These are phyloP conservation scores for Crithidia expoeki DNA, from an alignment of 208 protist genomes.

Conservation along the genomic window DNA sequence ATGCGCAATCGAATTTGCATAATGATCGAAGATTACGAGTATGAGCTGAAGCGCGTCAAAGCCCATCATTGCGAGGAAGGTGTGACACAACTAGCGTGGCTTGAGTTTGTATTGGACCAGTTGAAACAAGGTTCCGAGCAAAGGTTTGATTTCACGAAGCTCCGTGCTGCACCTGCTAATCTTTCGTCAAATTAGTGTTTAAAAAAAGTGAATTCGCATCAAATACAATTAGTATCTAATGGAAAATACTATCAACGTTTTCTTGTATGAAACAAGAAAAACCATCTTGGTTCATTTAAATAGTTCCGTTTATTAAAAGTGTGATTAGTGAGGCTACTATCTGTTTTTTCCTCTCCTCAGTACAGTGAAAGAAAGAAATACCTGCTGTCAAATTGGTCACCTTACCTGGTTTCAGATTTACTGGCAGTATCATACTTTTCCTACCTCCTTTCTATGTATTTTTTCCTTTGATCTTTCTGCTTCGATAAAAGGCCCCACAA, in stretches of 20 bases:
- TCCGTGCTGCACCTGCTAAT: conserved; percentile 44
- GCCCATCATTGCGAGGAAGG: conserved; percentile 89
- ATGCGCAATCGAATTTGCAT: conserved; percentile 88
- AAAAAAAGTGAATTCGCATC: conserved; percentile 15
- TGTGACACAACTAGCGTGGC: conserved; percentile 86
- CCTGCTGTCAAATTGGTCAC: too few species aligned
- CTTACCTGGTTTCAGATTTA: too few species aligned
- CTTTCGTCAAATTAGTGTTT: conserved; percentile 5
- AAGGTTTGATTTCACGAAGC: conserved; percentile 87
- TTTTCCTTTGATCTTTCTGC: background rate
- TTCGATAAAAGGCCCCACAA: too few species aligned
- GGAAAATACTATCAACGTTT: too few species aligned
- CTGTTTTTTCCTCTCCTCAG: too few species aligned
- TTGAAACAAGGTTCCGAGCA: conserved; percentile 80
- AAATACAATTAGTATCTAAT: too few species aligned
- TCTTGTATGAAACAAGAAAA: too few species aligned
- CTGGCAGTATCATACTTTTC: too few species aligned
- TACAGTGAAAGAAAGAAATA: too few species aligned
- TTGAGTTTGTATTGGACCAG: conserved; percentile 89
- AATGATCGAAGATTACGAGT: conserved; percentile 93
- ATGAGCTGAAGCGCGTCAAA: conserved; percentile 91
- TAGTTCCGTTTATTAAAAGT: too few species aligned
- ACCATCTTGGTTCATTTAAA: too few species aligned
- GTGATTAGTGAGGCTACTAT: too few species aligned
- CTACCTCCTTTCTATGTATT: background rate